These are phyloP conservation scores for Apiotrichum gracile DNA, from an alignment of 1,284 basidiomycete species.

Conservation along the genomic window DNA sequence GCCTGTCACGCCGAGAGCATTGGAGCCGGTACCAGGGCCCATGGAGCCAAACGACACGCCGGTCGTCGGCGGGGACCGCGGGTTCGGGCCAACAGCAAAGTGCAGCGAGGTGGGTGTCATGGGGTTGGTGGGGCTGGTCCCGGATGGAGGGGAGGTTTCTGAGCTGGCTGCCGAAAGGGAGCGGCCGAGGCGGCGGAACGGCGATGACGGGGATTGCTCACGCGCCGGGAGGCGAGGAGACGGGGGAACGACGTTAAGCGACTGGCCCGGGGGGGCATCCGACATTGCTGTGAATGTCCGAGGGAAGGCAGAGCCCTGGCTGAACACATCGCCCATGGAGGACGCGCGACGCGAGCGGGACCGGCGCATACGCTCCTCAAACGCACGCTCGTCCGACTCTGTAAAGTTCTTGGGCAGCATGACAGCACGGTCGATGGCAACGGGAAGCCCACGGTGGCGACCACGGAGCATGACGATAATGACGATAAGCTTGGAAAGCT, in stretches of 20 bases:
- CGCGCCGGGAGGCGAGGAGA: not conserved
- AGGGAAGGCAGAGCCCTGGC: conserved; percentile 3
- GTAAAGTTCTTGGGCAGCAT: conserved; percentile 46
- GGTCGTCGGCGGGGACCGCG: not conserved
- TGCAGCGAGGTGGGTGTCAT: not conserved
- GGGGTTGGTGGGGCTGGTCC: not conserved
- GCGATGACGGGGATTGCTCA: not conserved
- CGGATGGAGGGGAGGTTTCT: not conserved
- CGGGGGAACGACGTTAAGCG: not conserved
- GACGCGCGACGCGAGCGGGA: conserved; percentile 8
- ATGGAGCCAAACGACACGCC: not conserved
- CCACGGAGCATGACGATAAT: conserved; percentile 42
- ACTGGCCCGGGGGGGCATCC: not conserved
- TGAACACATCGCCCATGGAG: conserved; percentile 1
- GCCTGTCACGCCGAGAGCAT: not conserved
- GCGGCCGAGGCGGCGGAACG: not conserved
- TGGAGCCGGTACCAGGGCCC: not conserved
- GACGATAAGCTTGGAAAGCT: conserved; percentile 38
- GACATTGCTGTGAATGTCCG: conserved; percentile 6
- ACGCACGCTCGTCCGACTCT: conserved; percentile 33
- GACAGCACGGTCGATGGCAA: conserved; percentile 46
- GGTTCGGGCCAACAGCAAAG: not conserved
- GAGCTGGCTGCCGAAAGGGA: not conserved
- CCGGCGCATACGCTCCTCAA: conserved; percentile 28
- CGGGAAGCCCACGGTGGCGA: conserved; percentile 39